Evolutionary conservation across 2,329 filamentous ascomycete species (phyloP).

Genomic region (Paramyrothecium roridum): DNA sequence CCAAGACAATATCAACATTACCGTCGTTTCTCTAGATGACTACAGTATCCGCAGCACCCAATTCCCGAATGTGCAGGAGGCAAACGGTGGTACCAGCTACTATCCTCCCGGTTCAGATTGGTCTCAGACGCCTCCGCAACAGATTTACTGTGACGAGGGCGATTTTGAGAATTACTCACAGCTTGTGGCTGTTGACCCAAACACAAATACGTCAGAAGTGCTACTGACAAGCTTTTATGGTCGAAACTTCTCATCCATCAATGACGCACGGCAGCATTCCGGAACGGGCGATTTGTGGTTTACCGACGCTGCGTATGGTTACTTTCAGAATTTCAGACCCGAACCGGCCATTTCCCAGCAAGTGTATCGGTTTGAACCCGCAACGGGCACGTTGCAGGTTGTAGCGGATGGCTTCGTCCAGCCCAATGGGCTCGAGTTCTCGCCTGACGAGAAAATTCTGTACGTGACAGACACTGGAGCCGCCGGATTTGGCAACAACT

Average conservation of each 20-base stretch:
- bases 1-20: constrained; percentile 31
- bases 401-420: neutral
- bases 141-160: constrained; percentile 11
- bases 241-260: neutral
- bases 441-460: neutral
- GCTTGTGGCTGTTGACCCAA: neutral
- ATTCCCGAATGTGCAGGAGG: constrained; percentile 13
- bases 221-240: neutral
- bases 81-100: constrained; percentile 16
- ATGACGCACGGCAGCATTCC: neutral
- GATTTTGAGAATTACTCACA: neutral
- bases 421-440: neutral
- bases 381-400: neutral
- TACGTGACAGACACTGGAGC: neutral
- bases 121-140: constrained; percentile 12
- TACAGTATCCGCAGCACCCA: constrained; percentile 12
- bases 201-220: neutral
- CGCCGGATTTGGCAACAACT: neutral
- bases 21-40: constrained; percentile 14
- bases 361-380: neutral
- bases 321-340: neutral
- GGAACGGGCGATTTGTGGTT: neutral
- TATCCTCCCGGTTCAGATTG: constrained; percentile 11
- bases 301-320: neutral
- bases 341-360: neutral